Percentiles rank a stretch among this genome's conserved stretches.
phyloP scores from a whole-genome alignment of 2,329 filamentous ascomycete species.

The Botrytis tulipae region DNA sequence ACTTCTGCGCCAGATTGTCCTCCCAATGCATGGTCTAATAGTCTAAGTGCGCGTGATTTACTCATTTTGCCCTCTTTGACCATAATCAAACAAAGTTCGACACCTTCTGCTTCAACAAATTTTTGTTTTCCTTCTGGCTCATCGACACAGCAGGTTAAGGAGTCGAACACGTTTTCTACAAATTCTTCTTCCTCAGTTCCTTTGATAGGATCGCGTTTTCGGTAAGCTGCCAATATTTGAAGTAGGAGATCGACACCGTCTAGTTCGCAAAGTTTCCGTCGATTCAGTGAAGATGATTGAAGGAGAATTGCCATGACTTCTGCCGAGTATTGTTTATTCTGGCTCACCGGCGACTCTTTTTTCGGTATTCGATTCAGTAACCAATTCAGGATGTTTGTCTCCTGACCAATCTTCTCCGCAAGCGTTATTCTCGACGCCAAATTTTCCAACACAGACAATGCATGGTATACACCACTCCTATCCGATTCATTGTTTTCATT shows the following conservation, averaged over 20 bases:
- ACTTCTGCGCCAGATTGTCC: conserved; percentile 57
- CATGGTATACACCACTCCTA: conserved; percentile 81
- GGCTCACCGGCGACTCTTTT: conserved; percentile 66
- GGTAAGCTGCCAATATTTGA: conserved; percentile 79
- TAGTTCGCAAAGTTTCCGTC: conserved; percentile 58
- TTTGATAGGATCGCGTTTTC: conserved; percentile 80
- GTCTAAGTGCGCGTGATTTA: conserved; percentile 71
- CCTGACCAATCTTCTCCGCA: conserved; percentile 68
- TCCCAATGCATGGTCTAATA: conserved; percentile 78
- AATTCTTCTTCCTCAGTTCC: conserved; percentile 91
- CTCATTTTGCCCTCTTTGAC: conserved; percentile 83
- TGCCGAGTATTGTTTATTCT: conserved; percentile 94
- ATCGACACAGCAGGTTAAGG: conserved; percentile 76
- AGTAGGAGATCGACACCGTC: conserved; percentile 79
- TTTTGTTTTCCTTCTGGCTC: conserved; percentile 72
- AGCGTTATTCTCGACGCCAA: conserved; percentile 69
- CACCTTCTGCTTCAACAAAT: conserved; percentile 85
- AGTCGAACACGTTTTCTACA: conserved; percentile 90
- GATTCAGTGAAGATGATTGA: conserved; percentile 68
- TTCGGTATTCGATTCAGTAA: conserved; percentile 70
- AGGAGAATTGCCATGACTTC: conserved; percentile 88
- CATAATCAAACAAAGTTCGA: conserved; percentile 91
- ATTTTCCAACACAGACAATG: conserved; percentile 80
- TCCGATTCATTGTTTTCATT: conserved; percentile 76
- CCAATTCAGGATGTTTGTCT: conserved; percentile 71